Conservation (phyloP, 208 protist species). For the Acanthamoeba polyphaga region DNA sequence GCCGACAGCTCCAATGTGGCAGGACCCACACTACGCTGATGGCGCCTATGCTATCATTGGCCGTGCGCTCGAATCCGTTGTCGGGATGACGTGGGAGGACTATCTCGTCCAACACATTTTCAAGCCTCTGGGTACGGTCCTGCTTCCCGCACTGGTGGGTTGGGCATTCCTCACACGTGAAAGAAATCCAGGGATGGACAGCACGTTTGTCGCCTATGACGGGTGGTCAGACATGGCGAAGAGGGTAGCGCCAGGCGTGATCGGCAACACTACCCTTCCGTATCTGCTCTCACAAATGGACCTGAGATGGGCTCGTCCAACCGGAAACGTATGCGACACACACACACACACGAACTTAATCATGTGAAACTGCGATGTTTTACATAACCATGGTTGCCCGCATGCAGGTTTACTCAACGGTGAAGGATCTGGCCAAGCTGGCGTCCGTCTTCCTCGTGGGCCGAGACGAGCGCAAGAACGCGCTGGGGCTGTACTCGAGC, state of each 20-base stretch:
- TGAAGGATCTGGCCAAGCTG: slow-evolving; percentile 16
- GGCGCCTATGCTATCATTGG: slow-evolving; percentile 40
- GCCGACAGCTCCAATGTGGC: not conserved
- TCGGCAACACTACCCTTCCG: not conserved
- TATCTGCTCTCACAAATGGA: slow-evolving; percentile 4
- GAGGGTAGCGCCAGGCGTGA: slow-evolving; percentile 14
- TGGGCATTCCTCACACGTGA: not conserved
- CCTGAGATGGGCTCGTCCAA: slow-evolving; percentile 25
- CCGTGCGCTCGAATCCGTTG: slow-evolving; percentile 21
- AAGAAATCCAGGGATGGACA: slow-evolving; percentile 11
- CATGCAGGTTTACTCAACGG: slow-evolving; percentile 16
- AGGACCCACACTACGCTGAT: slow-evolving; percentile 41
- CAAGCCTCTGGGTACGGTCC: not conserved
- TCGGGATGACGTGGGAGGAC: not conserved
- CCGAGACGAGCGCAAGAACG: not conserved
- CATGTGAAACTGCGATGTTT: not conserved
- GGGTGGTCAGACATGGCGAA: slow-evolving; percentile 5
- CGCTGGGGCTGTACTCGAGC: not conserved
- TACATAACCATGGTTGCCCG: not conserved
- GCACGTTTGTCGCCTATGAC: not conserved
- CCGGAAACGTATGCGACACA: slow-evolving; percentile 7
- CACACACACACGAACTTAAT: too few species aligned
- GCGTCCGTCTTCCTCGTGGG: slow-evolving; percentile 23
- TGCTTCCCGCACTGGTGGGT: too few species aligned
- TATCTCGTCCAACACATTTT: slow-evolving; percentile 43